phyloP scores from a whole-genome alignment of 2,329 filamentous ascomycete species.

The Arthrinium puccinioides region DNA sequence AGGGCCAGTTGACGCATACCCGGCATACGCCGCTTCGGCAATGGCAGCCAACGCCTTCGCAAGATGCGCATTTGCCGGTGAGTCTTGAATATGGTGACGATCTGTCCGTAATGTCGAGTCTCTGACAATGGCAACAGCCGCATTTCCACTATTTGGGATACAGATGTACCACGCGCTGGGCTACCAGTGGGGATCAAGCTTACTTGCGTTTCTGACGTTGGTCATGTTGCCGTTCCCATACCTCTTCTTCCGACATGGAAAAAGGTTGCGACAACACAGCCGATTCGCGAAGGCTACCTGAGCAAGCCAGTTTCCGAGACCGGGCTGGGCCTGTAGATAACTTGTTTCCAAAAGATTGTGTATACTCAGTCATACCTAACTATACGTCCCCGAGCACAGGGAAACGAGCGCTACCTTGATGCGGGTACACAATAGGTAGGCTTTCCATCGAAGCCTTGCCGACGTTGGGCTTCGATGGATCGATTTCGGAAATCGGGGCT shows the following conservation, averaged over 20 bases:
- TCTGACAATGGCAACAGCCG: slow-evolving; percentile 52
- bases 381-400: too few relatives aligned
- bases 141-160: slow-evolving; percentile 68
- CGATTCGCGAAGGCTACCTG: slow-evolving; percentile 33
- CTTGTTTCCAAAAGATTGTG: too few relatives aligned
- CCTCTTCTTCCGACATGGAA: slow-evolving; percentile 55
- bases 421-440: neutral
- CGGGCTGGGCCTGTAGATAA: too few relatives aligned
- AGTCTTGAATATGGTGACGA: slow-evolving; percentile 22
- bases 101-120: neutral
- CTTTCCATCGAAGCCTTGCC: too few relatives aligned
- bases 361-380: too few relatives aligned
- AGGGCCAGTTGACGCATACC: slow-evolving; percentile 77
- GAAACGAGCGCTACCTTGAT: neutral
- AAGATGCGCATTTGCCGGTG: slow-evolving; percentile 66
- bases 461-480: too few relatives aligned
- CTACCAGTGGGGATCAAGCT: slow-evolving; percentile 60
- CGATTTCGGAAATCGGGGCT: too few relatives aligned
- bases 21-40: slow-evolving; percentile 66
- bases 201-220: slow-evolving; percentile 55
- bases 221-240: slow-evolving; percentile 59
- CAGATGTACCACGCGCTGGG: slow-evolving; percentile 67
- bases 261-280: slow-evolving; percentile 46
- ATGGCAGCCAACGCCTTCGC: slow-evolving; percentile 80
- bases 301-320: neutral